phyloP scores from a whole-genome alignment of 2,329 filamentous ascomycete genomes.

The Metarhizium robertsii region DNA sequence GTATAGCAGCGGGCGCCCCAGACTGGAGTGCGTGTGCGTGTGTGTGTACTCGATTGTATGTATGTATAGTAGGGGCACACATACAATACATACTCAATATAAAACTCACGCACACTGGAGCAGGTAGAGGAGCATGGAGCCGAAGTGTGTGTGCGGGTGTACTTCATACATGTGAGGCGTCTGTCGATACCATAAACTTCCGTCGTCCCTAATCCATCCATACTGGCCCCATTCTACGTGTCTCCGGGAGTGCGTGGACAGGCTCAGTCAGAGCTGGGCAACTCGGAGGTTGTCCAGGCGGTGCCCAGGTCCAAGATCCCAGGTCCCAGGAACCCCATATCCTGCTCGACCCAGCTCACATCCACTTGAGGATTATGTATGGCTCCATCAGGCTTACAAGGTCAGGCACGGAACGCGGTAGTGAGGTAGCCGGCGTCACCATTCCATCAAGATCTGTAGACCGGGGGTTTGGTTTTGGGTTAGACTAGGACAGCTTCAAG shows the following conservation, averaged over 20 bases:
- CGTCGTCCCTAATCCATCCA: neutral
- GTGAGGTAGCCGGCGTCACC: constrained; percentile 6
- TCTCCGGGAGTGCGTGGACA: neutral
- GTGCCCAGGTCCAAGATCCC: neutral
- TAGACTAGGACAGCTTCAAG: constrained; percentile 2
- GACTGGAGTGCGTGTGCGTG: neutral
- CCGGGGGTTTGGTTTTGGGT: neutral
- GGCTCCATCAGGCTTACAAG: constrained; percentile 3
- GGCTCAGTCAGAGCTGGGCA: neutral
- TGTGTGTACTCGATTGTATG: neutral
- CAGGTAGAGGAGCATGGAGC: neutral
- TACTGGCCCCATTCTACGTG: neutral
- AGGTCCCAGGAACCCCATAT: neutral
- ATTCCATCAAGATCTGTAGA: constrained; percentile 1
- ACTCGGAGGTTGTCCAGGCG: neutral
- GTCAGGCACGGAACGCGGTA: constrained; percentile 7
- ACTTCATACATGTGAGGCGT: neutral
- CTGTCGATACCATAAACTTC: neutral
- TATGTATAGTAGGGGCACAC: neutral
- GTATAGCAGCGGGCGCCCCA: neutral
- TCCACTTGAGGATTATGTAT: neutral
- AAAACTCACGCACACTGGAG: neutral
- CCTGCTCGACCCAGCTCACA: constrained; percentile 1
- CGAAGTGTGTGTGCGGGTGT: neutral
- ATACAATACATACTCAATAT: neutral